A percentile compares a stretch with the other conserved stretches of the same genome.
Evolutionary conservation across 306 rosid species (phyloP).

Genomic region (Pyrus pyrifolia): DNA sequence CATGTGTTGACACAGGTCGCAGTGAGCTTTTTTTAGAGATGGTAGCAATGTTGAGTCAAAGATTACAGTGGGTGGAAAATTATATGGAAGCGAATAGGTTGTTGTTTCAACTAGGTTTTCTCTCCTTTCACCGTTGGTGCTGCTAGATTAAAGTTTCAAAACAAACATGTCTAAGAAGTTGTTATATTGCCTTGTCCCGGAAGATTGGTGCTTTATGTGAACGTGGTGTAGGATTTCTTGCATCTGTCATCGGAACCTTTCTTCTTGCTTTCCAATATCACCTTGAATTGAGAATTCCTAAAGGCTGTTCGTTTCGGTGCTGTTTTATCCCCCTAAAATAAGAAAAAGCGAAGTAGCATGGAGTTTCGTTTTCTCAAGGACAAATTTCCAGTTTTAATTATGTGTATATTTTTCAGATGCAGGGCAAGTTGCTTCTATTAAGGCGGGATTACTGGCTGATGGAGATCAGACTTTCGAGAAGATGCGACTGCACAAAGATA

Average conservation of each 20-base stretch:
- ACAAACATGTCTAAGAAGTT: background rate
- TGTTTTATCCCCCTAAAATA: background rate
- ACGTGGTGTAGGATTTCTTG: background rate
- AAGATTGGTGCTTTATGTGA: background rate
- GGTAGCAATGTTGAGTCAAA: background rate
- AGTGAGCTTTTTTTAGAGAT: background rate
- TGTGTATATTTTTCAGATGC: slow-evolving; percentile 24
- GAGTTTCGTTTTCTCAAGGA: background rate
- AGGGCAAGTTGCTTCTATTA: slow-evolving; percentile 25
- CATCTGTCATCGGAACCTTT: background rate
- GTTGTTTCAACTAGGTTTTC: background rate
- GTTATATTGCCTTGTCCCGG: background rate
- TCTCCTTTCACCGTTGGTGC: background rate
- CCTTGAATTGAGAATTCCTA: background rate
- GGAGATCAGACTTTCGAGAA: slow-evolving; percentile 48
- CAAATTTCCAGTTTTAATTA: background rate
- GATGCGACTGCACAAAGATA: slow-evolving; percentile 52
- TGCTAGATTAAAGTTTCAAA: background rate
- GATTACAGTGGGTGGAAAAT: background rate
- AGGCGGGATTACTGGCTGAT: slow-evolving; percentile 9
- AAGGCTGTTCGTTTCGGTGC: background rate
- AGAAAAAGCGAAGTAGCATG: background rate
- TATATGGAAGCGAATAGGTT: background rate
- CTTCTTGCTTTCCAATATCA: background rate
- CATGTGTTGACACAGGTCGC: background rate